Evolutionary conservation across 306 rosid species (phyloP).

Genomic region (Medicago truncatula): MtrunA17r5.0-ANR NC_053042.1:40521001-40521500

Average conservation of each 20-base stretch:
- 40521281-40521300: neutral
- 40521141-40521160: constrained; percentile 2
- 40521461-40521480: constrained; percentile 81
- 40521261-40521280: neutral
- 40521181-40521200: neutral
- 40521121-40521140: neutral
- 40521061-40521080: neutral
- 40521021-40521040: neutral
- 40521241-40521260: neutral
- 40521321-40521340: constrained; percentile 3
- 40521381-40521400: constrained; percentile 8
- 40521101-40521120: neutral
- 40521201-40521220: neutral
- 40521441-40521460: constrained; percentile 80
- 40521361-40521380: constrained; percentile 4
- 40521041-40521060: neutral
- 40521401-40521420: constrained; percentile 34
- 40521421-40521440: constrained; percentile 66
- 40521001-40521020: neutral
- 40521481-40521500: constrained; percentile 56
- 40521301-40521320: neutral
- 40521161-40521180: neutral
- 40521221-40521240: no score
- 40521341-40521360: constrained; percentile 5
- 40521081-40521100: neutral